Evolutionary conservation across 2,329 filamentous ascomycete species (phyloP), one percentile per base, ranked within the genome.

Genomic region (Colletotrichum incanum): DNA sequence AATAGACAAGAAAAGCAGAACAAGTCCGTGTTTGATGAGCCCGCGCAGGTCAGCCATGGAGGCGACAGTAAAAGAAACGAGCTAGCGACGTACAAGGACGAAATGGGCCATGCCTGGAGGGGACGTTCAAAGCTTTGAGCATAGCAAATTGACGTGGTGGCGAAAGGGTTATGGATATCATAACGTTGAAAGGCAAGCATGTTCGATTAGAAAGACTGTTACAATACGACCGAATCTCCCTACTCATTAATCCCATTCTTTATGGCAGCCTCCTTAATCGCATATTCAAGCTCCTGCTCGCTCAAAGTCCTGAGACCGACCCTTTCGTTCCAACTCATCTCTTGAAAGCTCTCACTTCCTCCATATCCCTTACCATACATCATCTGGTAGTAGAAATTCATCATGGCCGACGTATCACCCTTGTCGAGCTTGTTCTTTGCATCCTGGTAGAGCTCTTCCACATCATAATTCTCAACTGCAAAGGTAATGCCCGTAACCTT

Each of bases 41-140:
- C 82, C 1, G 77, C 79, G 18, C 71, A 78, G 55, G 82, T 85
- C 16, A 75, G 74, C 16, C 83, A 85, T 56, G 83, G 83, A 20
- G 83, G 82, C 3, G 82, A 85, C 65, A 85, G 82, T 77, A 84
- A 83, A 78, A 78, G 84, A 34, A 83, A 81, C 70, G 75, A 76
- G 23, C 79, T 85, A 31, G 84, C 84, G 2, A 82, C 82, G 0
- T 84, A 78, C 71, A 82, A 79, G 68, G 80, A 84, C 65, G 82
- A 83, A 75, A 79, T 71, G 26, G 82, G 83, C 1, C 74, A 77
- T 6, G 43, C 69, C 11, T 72, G 69, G 69, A 69, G 28, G 69
- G 69, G 69, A 16, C 69, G 69, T 3, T 54, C 69, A 52, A 72
- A 69, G 65, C 69, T 72, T 26, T 72, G 31, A 72, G 43, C 2